Evolutionary conservation across 192 early-diverging fungal genomes (phyloP), one percentile per base, ranked within the genome.

Genomic region (Coemansia sp.): DNA sequence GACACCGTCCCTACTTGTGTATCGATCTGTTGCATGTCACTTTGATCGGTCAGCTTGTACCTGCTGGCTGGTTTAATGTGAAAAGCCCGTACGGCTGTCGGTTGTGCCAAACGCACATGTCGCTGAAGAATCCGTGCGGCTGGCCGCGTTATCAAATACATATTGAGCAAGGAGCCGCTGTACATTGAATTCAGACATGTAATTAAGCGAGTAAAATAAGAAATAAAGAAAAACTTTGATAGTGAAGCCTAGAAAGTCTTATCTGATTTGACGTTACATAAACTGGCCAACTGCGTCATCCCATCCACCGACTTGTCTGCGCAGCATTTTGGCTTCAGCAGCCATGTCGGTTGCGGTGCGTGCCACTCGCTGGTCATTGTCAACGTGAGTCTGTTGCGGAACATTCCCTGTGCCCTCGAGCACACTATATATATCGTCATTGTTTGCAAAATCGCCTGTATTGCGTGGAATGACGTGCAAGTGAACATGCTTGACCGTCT

Each of bases 401-500:
- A 51, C 32, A 27, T 18, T 62, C 58, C 54, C 69, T 57, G 43
- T 87, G 69, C 61, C 66, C 39, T 94, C 82, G 49, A 96, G 86
- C 20, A 87, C 93, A 20, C 76, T 73, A 60, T 96, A 95, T 43
- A 96, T 89, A 39, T 94, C 92, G 72, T 98, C 93, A 59, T 96
- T 96, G 59, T 90, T 82, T 12, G 80, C 77, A 80, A 84, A 95
- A 65, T 98, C 94, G 24, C 90, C 90, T 16, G 73, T 64, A 35
- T 71, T 79, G 10, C 96, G 85, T 39, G 96, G 94, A 43, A 98
- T 93, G 24, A 98, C 64, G 73, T 98, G 96, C 26, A 96, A 71
- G 61, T 98, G 96, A 8, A 91, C 89, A 74, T 98, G 96, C 10
- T 90, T 85, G 4, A 98, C 93, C 19, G 94, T 84, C 71, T 93